A percentile compares a stretch with the other conserved stretches of the same genome.
Conservation (phyloP, 148 eudicot genomes). For the Vaccinium myrtillus region DNA sequence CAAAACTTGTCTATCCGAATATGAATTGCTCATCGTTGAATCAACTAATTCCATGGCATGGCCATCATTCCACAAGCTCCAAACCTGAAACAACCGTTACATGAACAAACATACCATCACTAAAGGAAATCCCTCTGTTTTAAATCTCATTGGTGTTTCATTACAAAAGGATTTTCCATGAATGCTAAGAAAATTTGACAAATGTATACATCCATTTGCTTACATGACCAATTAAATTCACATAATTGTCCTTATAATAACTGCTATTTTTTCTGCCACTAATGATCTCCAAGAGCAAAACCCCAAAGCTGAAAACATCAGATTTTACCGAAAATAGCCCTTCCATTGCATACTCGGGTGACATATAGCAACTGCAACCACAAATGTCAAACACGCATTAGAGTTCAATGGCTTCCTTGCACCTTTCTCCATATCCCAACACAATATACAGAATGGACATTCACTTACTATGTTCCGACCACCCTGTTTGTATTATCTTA, state of each 20-base stretch:
- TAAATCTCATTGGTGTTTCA: no score
- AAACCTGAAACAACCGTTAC: conserved; percentile 24
- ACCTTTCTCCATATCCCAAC: conserved; percentile 29
- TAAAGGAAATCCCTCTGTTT: no score
- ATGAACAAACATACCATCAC: not conserved
- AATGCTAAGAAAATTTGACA: not conserved
- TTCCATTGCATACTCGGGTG: conserved; percentile 58
- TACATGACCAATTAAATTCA: conserved; percentile 59
- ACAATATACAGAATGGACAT: conserved; percentile 5
- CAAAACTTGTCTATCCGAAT: conserved; percentile 21
- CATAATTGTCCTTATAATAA: conserved; percentile 22
- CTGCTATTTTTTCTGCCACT: conserved; percentile 50
- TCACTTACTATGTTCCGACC: conserved; percentile 1
- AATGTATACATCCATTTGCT: conserved; percentile 17
- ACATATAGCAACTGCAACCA: conserved; percentile 53
- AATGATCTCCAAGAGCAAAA: conserved; percentile 44
- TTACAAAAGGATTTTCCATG: not conserved
- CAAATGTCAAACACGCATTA: conserved; percentile 22
- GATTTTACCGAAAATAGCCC: conserved; percentile 51
- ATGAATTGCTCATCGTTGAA: conserved; percentile 19
- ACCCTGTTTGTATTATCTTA: not conserved
- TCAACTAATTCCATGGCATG: conserved; percentile 30
- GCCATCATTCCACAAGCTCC: conserved; percentile 46
- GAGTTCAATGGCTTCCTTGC: no score
- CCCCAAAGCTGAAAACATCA: conserved; percentile 58